Evolutionary conservation across 352 stramenopile genomes (phyloP), one percentile per base, ranked within the genome.

Genomic region (Globisporangium megalacanthum): DNA sequence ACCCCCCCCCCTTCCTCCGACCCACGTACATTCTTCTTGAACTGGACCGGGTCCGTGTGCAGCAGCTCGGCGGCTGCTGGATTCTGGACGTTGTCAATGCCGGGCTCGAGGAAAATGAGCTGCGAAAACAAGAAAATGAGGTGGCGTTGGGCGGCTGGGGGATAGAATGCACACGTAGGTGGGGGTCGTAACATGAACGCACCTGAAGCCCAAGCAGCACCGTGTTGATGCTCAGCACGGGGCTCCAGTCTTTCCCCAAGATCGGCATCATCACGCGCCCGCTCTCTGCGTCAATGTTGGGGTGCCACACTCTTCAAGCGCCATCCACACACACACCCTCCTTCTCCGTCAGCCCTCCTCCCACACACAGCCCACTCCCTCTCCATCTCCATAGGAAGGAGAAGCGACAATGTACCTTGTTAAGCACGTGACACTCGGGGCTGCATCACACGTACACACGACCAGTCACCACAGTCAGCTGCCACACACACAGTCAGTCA

Each of bases 201-300:
- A 92, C 84, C 75, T 94, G 85, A 9, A 94, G 64, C 9, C 83
- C 85, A 2, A 94, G 75, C 19, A 94, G 72, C 41, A 94, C 84
- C 8, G 85, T 88, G 57, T 91, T 94, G 68, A 94, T 92, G 36
- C 73, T 92, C 25, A 94, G 68, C 17, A 94, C 85, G 35, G 85
- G 85, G 4, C 85, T 77, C 85, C 85, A 94, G 62, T 94, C 85
- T 17, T 82, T 85, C 36, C 79, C 85, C 4, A 94, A 63, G 56
- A 94, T 94, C 35, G 85, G 64, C 69, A 94, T 90, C 85, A 94
- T 94, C 46, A 94, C 85, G 20, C 75, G 83, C 13, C 85, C 85
- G 4, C 77, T 89, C 6, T 75, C 47, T 3, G 82, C 60, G 60
- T 94, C 85, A 20, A 94, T 77, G 57, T 92, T 94, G 0, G 85